Percentiles rank a stretch among this genome's conserved stretches.
phyloP scores from a whole-genome alignment of 805 yeast genomes.

The Debaryomyces hansenii region DNA sequence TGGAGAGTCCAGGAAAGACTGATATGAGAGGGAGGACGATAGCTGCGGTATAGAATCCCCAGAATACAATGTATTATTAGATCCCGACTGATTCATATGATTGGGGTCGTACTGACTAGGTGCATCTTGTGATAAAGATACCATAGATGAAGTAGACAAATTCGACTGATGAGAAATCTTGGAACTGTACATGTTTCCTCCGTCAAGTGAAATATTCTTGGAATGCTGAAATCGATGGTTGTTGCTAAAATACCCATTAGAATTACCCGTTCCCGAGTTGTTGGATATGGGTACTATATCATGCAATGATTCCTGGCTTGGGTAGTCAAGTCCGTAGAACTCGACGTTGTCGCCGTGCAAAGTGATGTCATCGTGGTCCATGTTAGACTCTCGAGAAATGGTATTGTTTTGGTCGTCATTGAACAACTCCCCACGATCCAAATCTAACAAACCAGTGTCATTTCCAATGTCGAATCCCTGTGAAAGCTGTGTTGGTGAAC shows the following conservation, averaged over 20 bases:
- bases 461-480: slow-evolving; percentile 26
- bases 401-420: slow-evolving; percentile 6
- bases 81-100: slow-evolving; percentile 9
- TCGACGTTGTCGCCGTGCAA: background rate
- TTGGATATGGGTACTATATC: slow-evolving; percentile 10
- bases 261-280: slow-evolving; percentile 7
- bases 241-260: background rate
- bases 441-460: slow-evolving; percentile 6
- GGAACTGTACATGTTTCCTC: slow-evolving; percentile 8
- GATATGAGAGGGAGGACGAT: slow-evolving; percentile 35
- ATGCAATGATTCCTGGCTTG: background rate
- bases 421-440: slow-evolving; percentile 8
- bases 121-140: slow-evolving; percentile 22
- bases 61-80: slow-evolving; percentile 28
- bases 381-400: background rate
- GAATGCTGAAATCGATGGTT: slow-evolving; percentile 16
- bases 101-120: slow-evolving; percentile 8
- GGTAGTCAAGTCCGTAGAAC: background rate
- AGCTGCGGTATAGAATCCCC: slow-evolving; percentile 38
- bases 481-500: slow-evolving; percentile 39
- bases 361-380: slow-evolving; percentile 4
- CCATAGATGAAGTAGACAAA: slow-evolving; percentile 23
- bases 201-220: slow-evolving; percentile 21
- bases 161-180: slow-evolving; percentile 14
- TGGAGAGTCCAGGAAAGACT: slow-evolving; percentile 33